These are phyloP conservation scores for Rhodotorula diobovata DNA, from an alignment of 768 basidiomycete genomes.

Conservation along the genomic window DNA sequence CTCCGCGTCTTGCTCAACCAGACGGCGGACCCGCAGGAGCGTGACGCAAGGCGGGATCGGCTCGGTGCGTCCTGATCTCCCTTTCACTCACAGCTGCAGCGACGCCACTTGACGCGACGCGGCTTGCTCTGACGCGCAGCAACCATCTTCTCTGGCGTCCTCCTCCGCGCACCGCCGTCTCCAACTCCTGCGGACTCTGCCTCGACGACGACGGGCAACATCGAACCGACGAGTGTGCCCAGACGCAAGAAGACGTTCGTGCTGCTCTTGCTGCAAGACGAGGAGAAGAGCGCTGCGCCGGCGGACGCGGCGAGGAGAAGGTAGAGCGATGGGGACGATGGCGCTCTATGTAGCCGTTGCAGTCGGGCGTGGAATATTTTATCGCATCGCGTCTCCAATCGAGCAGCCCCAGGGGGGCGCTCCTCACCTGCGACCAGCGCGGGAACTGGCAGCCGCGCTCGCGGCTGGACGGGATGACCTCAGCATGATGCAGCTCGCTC, in stretches of 20 bases:
- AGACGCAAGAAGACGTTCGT: slow-evolving; percentile 19
- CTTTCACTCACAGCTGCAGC: not conserved
- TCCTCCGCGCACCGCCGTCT: slow-evolving; percentile 4
- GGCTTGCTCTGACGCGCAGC: not conserved
- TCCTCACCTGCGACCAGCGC: no score
- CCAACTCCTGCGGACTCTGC: no score
- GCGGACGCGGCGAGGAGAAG: no score
- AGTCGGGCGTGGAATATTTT: no score
- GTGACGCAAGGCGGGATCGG: slow-evolving; percentile 1
- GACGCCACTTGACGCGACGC: not conserved
- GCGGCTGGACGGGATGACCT: no score
- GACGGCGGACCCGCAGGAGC: not conserved
- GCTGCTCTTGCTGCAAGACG: not conserved
- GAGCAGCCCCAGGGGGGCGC: no score
- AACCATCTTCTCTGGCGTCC: slow-evolving; percentile 30
- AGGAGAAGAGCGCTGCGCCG: not conserved
- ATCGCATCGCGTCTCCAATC: no score
- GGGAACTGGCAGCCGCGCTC: no score
- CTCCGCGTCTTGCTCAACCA: slow-evolving; percentile 14
- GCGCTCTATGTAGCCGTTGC: no score
- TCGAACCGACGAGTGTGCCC: slow-evolving; percentile 6
- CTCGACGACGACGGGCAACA: not conserved
- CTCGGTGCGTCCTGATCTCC: slow-evolving; percentile 11
- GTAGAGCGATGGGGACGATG: no score
- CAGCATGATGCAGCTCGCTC: no score